Base-by-base conservation (phyloP, 257 asterid genomes). In the Schizonepeta tenuifolia region DNA sequence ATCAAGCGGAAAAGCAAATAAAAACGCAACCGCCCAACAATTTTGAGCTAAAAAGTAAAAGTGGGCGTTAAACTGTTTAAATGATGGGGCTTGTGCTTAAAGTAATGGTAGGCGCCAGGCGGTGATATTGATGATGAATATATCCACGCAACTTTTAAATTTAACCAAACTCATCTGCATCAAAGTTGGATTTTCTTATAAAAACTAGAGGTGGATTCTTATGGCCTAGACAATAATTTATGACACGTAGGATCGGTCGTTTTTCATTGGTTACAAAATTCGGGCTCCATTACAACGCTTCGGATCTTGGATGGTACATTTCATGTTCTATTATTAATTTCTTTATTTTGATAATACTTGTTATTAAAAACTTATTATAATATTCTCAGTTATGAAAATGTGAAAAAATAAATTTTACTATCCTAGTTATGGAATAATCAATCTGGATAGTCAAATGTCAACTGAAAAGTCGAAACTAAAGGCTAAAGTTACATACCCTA, bases 31-130 rank as follows among this genome's bases (percentile, higher is more conserved):
- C 66, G 74, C 50, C 83, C 79, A 78, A 74, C 57, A 9, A 53
- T 35, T 53, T 36, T 46, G 20, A 47, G 64, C 75, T 10, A 9
- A 38, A 55, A 73, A 79, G 67, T 12, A 9, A 65, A 36, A 13
- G 74, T 8, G 66, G 65, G 78, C 55, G 75, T 31, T 38, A 20
- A 43, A 70, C 67, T 31, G 79, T 79, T 69, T 12, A 65, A 73
- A 78, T 71, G 71, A 70, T 79, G 74, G 67, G 24, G 14, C 80
- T 79, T 75, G 69, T 79, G 83, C 80, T 75, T 80, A 41, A 80
- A 80, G 84, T 66, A 14, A 76, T 51, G 84, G 75, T 28, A 41
- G 83, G 65, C 80, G 84, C 73, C 20, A 41, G 83, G 65, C 80
- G 80, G 80, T 79, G 78, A 79, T 70, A 18, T 46, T 63, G 49